Conservation (phyloP, 106 monocot species). For the Acorus gramineus region DNA sequence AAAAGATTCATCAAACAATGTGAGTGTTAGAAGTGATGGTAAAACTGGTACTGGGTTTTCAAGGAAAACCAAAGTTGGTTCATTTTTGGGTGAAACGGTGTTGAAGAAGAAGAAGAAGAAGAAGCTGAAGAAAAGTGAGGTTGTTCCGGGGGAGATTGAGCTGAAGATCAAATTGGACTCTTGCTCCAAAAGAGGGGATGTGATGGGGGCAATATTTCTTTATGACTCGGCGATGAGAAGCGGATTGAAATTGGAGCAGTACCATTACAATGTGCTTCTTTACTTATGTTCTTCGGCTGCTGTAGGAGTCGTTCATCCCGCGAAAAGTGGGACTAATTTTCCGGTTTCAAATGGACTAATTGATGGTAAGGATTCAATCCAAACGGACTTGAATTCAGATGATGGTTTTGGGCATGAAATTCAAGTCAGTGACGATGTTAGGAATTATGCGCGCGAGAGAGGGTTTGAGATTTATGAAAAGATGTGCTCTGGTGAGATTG, state of each 20-base stretch:
- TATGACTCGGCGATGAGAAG: constrained; percentile 34
- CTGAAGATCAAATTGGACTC: constrained; percentile 41
- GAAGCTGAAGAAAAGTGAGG: constrained; percentile 19
- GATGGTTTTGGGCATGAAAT: constrained; percentile 11
- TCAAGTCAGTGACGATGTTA: constrained; percentile 37
- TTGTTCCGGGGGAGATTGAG: constrained; percentile 7
- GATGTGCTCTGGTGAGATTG: constrained; percentile 34
- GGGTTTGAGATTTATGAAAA: constrained; percentile 69
- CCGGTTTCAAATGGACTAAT: not conserved
- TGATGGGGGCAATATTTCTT: constrained; percentile 44
- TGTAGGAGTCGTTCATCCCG: constrained; percentile 42
- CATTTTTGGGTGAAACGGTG: not conserved
- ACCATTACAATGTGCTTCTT: constrained; percentile 70
- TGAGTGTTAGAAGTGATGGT: constrained; percentile 3
- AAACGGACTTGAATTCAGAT: too few species aligned
- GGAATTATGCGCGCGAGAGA: constrained; percentile 33
- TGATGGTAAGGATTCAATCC: too few species aligned
- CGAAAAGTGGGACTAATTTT: constrained; percentile 36
- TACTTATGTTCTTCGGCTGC: constrained; percentile 72
- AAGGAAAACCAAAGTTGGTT: not conserved
- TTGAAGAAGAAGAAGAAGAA: constrained; percentile 2
- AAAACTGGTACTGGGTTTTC: constrained; percentile 11
- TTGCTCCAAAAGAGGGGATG: constrained; percentile 73
- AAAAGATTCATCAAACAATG: not conserved
- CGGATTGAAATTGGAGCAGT: constrained; percentile 37